Conservation (phyloP, 371 early-diverging fungal genomes). For the Lichtheimia hyalospora region DNA sequence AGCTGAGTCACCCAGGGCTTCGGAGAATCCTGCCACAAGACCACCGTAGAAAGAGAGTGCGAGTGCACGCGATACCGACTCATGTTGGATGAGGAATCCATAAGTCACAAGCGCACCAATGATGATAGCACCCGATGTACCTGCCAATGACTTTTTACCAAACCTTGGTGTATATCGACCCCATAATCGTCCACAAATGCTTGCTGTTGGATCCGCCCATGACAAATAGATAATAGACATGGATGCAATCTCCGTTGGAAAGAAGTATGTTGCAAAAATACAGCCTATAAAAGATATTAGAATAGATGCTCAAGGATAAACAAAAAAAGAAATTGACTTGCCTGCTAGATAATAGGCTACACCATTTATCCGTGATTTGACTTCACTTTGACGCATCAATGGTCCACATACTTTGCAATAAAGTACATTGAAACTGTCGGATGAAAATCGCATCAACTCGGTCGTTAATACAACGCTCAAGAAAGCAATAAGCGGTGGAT, state of each 20-base stretch:
- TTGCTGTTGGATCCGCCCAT: constrained; percentile 59
- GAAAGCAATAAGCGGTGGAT: constrained; percentile 28
- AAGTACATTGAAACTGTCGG: constrained; percentile 41
- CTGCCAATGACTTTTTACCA: constrained; percentile 53
- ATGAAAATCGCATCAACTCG: constrained; percentile 47
- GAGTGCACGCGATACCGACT: constrained; percentile 12
- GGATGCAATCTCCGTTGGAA: constrained; percentile 50
- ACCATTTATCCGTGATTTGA: constrained; percentile 42
- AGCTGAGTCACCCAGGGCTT: constrained; percentile 38
- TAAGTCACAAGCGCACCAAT: constrained; percentile 45
- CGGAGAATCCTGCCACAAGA: constrained; percentile 43
- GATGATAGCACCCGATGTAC: constrained; percentile 41
- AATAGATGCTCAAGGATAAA: not conserved
- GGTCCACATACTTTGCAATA: constrained; percentile 49
- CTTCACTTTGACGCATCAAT: constrained; percentile 52
- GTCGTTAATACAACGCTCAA: constrained; percentile 32
- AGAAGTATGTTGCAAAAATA: constrained; percentile 39
- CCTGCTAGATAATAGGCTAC: constrained; percentile 54
- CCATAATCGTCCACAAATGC: constrained; percentile 49
- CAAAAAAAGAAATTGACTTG: constrained; percentile 7
- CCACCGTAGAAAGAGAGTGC: constrained; percentile 40
- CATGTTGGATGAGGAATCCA: constrained; percentile 28
- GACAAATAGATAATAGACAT: constrained; percentile 55
- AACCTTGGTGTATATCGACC: constrained; percentile 50
- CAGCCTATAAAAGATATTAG: constrained; percentile 27